Base-by-base conservation (phyloP, 2,329 filamentous ascomycete species). In the Aspergillus sojae region DNA sequence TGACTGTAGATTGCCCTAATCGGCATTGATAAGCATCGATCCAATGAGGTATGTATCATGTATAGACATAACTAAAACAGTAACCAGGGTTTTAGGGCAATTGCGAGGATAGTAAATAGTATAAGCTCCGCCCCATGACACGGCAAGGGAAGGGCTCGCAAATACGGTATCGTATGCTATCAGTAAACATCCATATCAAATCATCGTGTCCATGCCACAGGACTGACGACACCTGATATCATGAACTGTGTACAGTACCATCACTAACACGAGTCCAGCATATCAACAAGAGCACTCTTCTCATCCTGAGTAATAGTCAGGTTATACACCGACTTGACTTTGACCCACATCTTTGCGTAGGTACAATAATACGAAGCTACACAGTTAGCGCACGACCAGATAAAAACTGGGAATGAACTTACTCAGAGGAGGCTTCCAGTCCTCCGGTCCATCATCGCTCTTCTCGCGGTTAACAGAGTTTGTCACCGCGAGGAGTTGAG, bases 401-500 rank as follows among this genome's bases (percentile, higher is more conserved):
- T 1, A 23, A 6, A 54, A 6, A 10, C 7, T 36, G 46, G 16
- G 46, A 5, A n/a, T 26, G n/a, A 64, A 73, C 79, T 79, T 84
- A 75, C 81, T 71, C 64, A 91, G 79, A 0, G 89, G 84, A 14
- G 91, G 92, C 81, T 92, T 90, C 91, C 92, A 96, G 12, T 79
- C 76, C 72, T 94, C 92, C 0, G 92, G 91, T 59, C 88, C 88
- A 68, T 83, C 80, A 76, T 93, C 91, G n/a, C 91, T 81, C 83
- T 94, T 95, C 39, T 80, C 68, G 70, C 88, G 82, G 79, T 96
- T 96, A 68, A 93, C 88, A 60, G 85, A 87, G 74, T 91, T 90
- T 4, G 91, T 94, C 10, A 95, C 91, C 39, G 92, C 90, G 79
- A 91, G 85, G 34, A 95, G 84, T 79, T 95, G 91, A 0, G 92